Conservation (phyloP, 2,329 filamentous ascomycete genomes). For the Cercospora brassicicola region DNA sequence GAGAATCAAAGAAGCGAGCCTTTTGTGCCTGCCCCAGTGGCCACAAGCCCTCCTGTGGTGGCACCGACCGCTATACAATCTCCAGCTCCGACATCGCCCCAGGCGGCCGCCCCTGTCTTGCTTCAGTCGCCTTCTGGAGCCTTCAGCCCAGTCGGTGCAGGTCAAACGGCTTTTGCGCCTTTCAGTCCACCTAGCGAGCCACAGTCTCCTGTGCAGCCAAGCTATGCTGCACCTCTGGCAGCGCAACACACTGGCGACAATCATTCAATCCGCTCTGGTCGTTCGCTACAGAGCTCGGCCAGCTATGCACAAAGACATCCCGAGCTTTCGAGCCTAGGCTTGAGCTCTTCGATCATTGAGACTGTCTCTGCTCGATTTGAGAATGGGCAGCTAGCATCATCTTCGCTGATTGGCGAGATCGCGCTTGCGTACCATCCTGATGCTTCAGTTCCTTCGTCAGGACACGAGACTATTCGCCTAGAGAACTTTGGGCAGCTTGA, state of each 20-base stretch:
- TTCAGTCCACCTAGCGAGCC: conserved; percentile 30
- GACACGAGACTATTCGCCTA: conserved; percentile 69
- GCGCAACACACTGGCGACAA: conserved; percentile 70
- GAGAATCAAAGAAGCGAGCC: neutral
- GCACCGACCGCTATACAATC: conserved; percentile 13
- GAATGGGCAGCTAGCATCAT: conserved; percentile 67
- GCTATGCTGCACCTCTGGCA: conserved; percentile 36
- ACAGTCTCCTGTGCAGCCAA: conserved; percentile 36
- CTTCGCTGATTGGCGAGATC: conserved; percentile 81
- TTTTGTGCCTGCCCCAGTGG: neutral
- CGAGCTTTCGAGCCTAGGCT: conserved; percentile 73
- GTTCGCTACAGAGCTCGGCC: conserved; percentile 62
- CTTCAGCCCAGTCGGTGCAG: conserved; percentile 19
- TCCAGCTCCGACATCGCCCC: neutral
- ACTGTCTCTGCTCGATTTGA: conserved; percentile 85
- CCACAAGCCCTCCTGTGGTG: neutral
- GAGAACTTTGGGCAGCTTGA: conserved; percentile 88
- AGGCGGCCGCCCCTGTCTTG: conserved; percentile 6
- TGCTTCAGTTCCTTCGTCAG: conserved; percentile 20
- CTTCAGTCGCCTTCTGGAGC: conserved; percentile 28
- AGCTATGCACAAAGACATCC: conserved; percentile 69
- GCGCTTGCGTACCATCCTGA: conserved; percentile 75
- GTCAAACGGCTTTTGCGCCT: conserved; percentile 35
- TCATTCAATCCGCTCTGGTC: conserved; percentile 85
- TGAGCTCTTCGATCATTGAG: conserved; percentile 88